Conservation (phyloP, 257 asterid species). For the Hygrophila difformis region DNA sequence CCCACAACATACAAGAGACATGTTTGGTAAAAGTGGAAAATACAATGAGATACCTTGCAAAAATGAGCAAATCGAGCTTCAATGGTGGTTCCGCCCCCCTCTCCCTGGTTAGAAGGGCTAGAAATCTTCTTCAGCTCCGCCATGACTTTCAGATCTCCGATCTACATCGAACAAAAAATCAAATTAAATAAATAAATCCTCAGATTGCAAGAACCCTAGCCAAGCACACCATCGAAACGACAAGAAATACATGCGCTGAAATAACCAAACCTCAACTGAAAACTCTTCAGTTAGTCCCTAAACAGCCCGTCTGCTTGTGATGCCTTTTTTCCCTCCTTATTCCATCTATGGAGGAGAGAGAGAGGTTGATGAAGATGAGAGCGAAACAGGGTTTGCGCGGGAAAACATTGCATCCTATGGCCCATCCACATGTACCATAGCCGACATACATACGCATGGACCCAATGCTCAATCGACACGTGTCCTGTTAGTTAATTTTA, state of each 20-base stretch:
- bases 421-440: conserved; percentile 24
- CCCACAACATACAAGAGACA: neutral
- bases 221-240: conserved; percentile 4
- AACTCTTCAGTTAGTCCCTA: conserved; percentile 1
- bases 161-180: no score
- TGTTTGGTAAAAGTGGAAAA: neutral
- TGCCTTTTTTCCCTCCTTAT: no score
- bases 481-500: conserved; percentile 17
- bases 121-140: conserved; percentile 29
- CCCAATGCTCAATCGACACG: conserved; percentile 22
- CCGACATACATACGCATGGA: conserved; percentile 24
- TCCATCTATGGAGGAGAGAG: no score
- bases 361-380: conserved; percentile 8
- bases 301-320: no score
- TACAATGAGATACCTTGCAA: conserved; percentile 49
- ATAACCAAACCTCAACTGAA: conserved; percentile 19
- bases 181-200: no score
- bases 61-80: conserved; percentile 62
- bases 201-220: conserved; percentile 29
- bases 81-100: conserved; percentile 32
- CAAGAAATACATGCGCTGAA: conserved; percentile 12
- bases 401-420: conserved; percentile 25
- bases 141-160: conserved; percentile 44
- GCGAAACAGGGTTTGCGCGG: conserved; percentile 32
- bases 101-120: conserved; percentile 25